Evolutionary conservation across 306 rosid genomes (phyloP), one percentile per base, ranked within the genome.

Genomic region (Senna siamea): DNA sequence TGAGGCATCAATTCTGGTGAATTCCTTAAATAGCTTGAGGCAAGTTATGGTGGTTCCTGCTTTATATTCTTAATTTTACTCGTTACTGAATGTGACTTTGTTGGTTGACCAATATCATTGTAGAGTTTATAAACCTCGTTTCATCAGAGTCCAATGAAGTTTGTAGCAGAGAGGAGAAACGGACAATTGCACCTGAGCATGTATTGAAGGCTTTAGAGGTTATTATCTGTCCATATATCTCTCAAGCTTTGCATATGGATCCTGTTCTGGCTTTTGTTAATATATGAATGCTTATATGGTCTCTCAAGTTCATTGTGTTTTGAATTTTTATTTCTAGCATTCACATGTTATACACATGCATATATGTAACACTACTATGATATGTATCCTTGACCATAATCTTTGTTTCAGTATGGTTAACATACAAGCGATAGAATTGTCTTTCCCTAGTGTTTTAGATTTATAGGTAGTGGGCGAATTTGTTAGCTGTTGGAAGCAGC

Each of bases 171-270:
- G 97, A 93, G 75, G 98, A 93, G 66, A 90, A 90, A 88, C 83
- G 96, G 81, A 93, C 98, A 20, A 93, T 93, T 82, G 98, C 98
- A 54, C 98, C 98, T 5, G 98, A 93, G 83, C 98, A 93, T 41
- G 98, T 93, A 30, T 86, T 93, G 78, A 90, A 90, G 87, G 97
- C 98, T 52, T 89, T 93, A 66, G 82, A 90, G 95, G 98, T 93
- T 6, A 71, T 56, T 69, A 57, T 23, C 57, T 28, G 51, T 34
- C 34, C 34, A 34, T 22, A 43, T 32, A 23, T 57, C n/a, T 9
- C 64, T 64, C 1, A 43, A 51, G 38, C 64, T 83, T 35, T 76
- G 32, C 68, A 18, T 18, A 34, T 41, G 46, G 41, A 26, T 66
- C 7, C 12, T n/a, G 10, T 9, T 67, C 46, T 55, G 20, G 26